These are phyloP conservation scores for Colletotrichum nymphaeae DNA, from an alignment of 2,329 filamentous ascomycete genomes.

Conservation along the genomic window DNA sequence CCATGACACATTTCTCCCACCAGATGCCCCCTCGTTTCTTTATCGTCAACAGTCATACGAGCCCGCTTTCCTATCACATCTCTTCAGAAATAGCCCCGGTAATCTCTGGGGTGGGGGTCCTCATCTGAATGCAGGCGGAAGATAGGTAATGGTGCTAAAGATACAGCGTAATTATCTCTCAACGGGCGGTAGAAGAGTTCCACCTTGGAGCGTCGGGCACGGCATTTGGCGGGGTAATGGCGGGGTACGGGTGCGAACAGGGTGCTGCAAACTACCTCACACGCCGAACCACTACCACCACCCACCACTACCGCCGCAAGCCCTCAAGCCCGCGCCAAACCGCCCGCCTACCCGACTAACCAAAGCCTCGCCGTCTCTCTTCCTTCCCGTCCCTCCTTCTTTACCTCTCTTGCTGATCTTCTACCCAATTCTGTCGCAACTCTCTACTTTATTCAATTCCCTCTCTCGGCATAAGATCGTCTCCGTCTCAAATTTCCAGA, in stretches of 20 bases:
- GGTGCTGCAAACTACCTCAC: conserved; percentile 24
- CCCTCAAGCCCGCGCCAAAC: conserved; percentile 15
- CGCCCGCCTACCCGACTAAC: background rate
- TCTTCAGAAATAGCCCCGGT: conserved; percentile 1
- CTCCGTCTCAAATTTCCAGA: background rate
- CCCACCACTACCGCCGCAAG: background rate
- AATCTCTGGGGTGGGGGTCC: background rate
- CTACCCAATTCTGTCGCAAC: background rate
- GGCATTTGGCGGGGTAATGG: conserved; percentile 37
- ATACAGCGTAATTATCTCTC: conserved; percentile 15
- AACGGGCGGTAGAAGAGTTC: conserved; percentile 17
- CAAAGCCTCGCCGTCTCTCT: background rate
- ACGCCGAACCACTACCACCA: conserved; percentile 2
- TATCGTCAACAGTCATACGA: conserved; percentile 14
- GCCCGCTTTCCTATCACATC: background rate
- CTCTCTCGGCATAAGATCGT: background rate
- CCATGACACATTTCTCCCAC: background rate
- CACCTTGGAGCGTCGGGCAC: conserved; percentile 27
- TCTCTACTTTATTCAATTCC: background rate
- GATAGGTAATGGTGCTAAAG: conserved; percentile 3
- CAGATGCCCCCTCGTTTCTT: background rate
- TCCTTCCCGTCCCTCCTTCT: background rate
- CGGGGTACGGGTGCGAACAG: conserved; percentile 34
- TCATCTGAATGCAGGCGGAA: background rate
- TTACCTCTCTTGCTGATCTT: background rate